Evolutionary conservation across 2,329 filamentous ascomycete genomes (phyloP), one percentile per base, ranked within the genome.

Genomic region (Aspergillus ochraceoroseus): DNA sequence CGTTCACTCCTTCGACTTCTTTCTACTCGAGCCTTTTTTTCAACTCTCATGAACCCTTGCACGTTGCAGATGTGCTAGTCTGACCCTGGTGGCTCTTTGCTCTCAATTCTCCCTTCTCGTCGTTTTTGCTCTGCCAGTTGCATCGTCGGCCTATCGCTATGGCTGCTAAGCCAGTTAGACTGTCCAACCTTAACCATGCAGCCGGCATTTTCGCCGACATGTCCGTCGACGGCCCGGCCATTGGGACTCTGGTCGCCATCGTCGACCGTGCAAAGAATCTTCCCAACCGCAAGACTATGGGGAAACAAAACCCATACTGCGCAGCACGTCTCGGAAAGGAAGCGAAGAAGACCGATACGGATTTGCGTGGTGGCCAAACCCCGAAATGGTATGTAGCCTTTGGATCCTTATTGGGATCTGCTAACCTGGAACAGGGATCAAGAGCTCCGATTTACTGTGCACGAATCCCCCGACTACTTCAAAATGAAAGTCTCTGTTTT

Each of bases 251-350:
- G 54, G 87, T 98, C 32, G 77, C 88, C 42, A 83, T 98, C 56
- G 80, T 96, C 58, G 92, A 98, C 70, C 79, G 89, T 53, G 92
- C 89, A 37, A 96, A 95, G 77, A 98, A 98, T 64, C 71, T 98
- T 53, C 92, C 92, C 35, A 98, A 98, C 68, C 74, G 88, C 54
- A 94, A 94, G 72, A 92, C 88, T 4, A 95, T 98, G 73, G 92
- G 92, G 41, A 98, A 98, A 70, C 92, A 98, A 70, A 89, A 96
- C 62, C 90, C 92, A 0, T 98, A 96, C 66, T 95, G 89, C 67
- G 92, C 92, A 25, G 89, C 88, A 20, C 77, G 92, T 38, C 70
- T 98, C 31, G 92, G 90, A 22, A 98, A 98, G 66, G 89, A 96
- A 67, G 92, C 92, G 32, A 94, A 94, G 72, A 95, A 95, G 75